A percentile compares a stretch with the other conserved stretches of the same genome.
Conservation (phyloP, 495 filamentous ascomycete species). For the Tuber melanosporum region DNA sequence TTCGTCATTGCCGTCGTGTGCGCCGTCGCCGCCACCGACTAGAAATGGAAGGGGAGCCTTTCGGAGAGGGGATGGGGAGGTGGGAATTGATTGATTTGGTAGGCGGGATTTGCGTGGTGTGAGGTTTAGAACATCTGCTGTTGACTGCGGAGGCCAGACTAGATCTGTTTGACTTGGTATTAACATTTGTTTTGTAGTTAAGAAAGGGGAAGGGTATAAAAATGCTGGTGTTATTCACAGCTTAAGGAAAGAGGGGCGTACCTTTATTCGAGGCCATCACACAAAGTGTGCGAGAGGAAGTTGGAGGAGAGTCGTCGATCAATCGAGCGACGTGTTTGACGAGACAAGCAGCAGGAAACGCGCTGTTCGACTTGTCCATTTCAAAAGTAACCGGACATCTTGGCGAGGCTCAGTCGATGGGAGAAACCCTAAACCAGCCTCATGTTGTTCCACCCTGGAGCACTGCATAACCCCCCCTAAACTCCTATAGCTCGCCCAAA, state of each 20-base stretch:
- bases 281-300: background rate
- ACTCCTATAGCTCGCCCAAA: no score
- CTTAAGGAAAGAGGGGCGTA: conserved; percentile 10
- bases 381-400: no score
- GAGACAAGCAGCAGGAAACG: background rate
- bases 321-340: background rate
- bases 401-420: no score
- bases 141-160: conserved; percentile 41
- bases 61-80: conserved; percentile 36
- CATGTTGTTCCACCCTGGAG: no score
- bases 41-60: conserved; percentile 28
- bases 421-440: no score
- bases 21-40: conserved; percentile 39
- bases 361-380: background rate
- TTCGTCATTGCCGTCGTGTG: conserved; percentile 45
- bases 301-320: background rate
- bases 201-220: background rate
- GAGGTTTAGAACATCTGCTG: conserved; percentile 38
- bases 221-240: background rate
- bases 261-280: conserved; percentile 30
- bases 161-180: conserved; percentile 24
- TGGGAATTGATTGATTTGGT: conserved; percentile 19
- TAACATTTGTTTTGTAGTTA: background rate
- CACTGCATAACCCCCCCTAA: no score
- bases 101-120: conserved; percentile 34